phyloP scores from a whole-genome alignment of 768 basidiomycete genomes.

The Mrakia frigida region DNA sequence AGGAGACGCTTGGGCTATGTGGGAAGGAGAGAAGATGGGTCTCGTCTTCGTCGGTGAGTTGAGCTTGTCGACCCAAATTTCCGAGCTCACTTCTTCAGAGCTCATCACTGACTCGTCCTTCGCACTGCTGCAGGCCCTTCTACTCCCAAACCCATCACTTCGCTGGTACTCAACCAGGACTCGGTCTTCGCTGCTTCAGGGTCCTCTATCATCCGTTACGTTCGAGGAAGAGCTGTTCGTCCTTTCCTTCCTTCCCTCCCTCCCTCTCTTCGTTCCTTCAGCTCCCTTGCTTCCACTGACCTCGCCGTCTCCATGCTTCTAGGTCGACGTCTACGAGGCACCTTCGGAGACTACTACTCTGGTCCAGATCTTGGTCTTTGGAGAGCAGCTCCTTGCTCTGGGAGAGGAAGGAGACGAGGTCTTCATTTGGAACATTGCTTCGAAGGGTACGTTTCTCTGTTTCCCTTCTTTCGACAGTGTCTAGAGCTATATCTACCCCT shows the following conservation, averaged over 20 bases:
- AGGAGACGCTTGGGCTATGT: slow-evolving; percentile 85
- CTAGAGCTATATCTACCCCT: not conserved
- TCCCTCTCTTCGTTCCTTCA: not conserved
- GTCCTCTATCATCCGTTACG: slow-evolving; percentile 63
- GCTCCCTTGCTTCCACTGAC: not conserved
- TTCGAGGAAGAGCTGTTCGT: slow-evolving; percentile 78
- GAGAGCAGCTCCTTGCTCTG: slow-evolving; percentile 70
- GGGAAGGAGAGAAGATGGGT: slow-evolving; percentile 91
- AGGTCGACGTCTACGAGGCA: slow-evolving; percentile 29
- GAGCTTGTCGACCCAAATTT: slow-evolving; percentile 15
- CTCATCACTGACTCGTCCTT: not conserved
- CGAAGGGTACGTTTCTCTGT: slow-evolving; percentile 52
- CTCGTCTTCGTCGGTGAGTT: slow-evolving; percentile 86
- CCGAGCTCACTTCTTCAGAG: not conserved
- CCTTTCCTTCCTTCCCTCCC: not conserved
- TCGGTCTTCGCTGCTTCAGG: slow-evolving; percentile 78
- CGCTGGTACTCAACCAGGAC: slow-evolving; percentile 75
- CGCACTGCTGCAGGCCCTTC: slow-evolving; percentile 63
- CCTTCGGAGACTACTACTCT: slow-evolving; percentile 43
- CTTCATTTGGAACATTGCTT: slow-evolving; percentile 67
- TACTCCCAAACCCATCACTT: slow-evolving; percentile 63
- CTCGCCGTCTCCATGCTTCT: no score
- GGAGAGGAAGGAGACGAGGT: slow-evolving; percentile 71
- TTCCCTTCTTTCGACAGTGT: not conserved
- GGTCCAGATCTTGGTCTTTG: slow-evolving; percentile 69